Percentiles rank a stretch among this genome's conserved stretches.
Evolutionary conservation across 1,284 basidiomycete species (phyloP).

Genomic region (Boletus albobrunnescens): DNA sequence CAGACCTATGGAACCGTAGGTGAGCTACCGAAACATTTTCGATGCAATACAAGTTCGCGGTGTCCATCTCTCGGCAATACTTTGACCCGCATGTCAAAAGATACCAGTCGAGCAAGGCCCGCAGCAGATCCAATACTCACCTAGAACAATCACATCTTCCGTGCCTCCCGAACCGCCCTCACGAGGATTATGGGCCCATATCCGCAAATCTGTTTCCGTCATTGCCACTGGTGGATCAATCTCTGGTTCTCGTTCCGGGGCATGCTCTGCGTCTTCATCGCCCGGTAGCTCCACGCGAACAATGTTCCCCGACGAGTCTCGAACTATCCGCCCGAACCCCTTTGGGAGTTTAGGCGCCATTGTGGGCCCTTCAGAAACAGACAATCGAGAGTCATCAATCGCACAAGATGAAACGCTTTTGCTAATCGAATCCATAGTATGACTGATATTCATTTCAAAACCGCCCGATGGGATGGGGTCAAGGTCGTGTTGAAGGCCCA

Average conservation of each 20-base stretch:
- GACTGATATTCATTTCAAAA: slow-evolving; percentile 38
- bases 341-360: slow-evolving; percentile 43
- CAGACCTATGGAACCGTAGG: slow-evolving; percentile 36
- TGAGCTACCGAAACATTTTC: slow-evolving; percentile 10
- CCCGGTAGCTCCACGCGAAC: slow-evolving; percentile 71
- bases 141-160: slow-evolving; percentile 29
- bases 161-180: not conserved
- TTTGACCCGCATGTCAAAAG: not conserved
- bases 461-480: slow-evolving; percentile 64
- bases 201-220: slow-evolving; percentile 16
- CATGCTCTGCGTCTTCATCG: slow-evolving; percentile 39
- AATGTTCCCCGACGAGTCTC: slow-evolving; percentile 80
- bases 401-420: not conserved
- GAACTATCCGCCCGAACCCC: slow-evolving; percentile 81
- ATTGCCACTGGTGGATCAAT: slow-evolving; percentile 29
- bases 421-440: slow-evolving; percentile 11
- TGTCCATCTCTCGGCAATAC: not conserved
- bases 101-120: not conserved
- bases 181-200: slow-evolving; percentile 18
- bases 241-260: slow-evolving; percentile 22
- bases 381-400: not conserved
- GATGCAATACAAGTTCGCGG: not conserved
- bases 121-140: slow-evolving; percentile 30
- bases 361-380: not conserved
- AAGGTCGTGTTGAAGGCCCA: slow-evolving; percentile 69